Conservation (phyloP, 805 yeast genomes). For the Myxozyma kluyveri region DNA sequence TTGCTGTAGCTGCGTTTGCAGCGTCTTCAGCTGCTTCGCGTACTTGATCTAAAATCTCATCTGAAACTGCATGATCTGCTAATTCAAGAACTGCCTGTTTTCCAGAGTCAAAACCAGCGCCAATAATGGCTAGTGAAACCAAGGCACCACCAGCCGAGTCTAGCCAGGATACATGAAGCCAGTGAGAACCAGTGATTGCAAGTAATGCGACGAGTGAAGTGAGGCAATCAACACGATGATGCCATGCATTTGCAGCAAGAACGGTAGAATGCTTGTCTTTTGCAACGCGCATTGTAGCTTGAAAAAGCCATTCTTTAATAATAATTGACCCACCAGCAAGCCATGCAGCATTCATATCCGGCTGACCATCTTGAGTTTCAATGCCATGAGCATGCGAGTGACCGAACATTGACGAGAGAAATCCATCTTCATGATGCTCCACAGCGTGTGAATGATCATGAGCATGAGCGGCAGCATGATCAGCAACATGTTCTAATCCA, state of each 20-base stretch:
- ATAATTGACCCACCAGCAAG: constrained; percentile 85
- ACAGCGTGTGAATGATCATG: constrained; percentile 7
- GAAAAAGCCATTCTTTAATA: constrained; percentile 83
- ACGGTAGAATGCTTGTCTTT: constrained; percentile 77
- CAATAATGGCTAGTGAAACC: constrained; percentile 76
- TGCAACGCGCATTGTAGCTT: constrained; percentile 80
- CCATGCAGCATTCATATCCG: constrained; percentile 93
- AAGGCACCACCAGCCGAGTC: constrained; percentile 90
- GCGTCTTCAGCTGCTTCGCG: constrained; percentile 5
- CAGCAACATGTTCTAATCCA: not conserved
- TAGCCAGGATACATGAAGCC: constrained; percentile 74
- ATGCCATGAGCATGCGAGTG: constrained; percentile 55
- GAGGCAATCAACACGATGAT: constrained; percentile 89
- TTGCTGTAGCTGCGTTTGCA: not conserved
- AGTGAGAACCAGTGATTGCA: constrained; percentile 81
- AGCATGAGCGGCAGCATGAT: constrained; percentile 2
- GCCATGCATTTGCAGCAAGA: constrained; percentile 97
- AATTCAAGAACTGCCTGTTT: constrained; percentile 69
- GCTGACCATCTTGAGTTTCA: constrained; percentile 43
- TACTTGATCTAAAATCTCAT: constrained; percentile 9
- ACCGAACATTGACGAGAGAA: constrained; percentile 10
- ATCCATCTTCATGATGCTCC: not conserved
- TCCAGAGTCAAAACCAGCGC: constrained; percentile 79
- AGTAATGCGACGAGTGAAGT: constrained; percentile 87
- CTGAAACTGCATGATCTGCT: constrained; percentile 52